Percentiles rank a stretch among this genome's conserved stretches.
Evolutionary conservation across 495 filamentous ascomycete genomes (phyloP).

Genomic region (Podospora comata): DNA sequence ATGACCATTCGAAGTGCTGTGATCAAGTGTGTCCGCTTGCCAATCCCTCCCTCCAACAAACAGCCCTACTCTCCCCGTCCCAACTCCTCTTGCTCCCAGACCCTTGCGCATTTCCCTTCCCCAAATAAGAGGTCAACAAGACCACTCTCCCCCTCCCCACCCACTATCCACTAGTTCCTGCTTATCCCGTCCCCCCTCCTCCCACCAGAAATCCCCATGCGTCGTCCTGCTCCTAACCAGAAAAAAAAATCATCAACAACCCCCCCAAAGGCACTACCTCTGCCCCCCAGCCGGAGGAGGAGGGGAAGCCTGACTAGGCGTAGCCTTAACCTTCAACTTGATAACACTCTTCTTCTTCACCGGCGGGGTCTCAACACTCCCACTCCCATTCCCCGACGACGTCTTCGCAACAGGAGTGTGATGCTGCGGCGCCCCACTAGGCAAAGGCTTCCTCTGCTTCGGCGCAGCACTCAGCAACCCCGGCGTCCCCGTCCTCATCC

Average conservation of each 20-base stretch:
- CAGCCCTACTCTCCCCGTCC: not conserved
- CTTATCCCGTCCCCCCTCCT: too few relatives aligned
- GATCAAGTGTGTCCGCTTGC: not conserved
- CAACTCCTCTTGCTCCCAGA: not conserved
- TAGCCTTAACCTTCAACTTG: not conserved
- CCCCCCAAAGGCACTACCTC: not conserved
- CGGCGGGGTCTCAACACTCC: not conserved
- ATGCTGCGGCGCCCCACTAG: constrained; percentile 10
- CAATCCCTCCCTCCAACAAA: not conserved
- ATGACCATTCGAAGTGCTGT: not conserved
- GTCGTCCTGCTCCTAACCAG: too few relatives aligned
- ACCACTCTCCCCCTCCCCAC: too few relatives aligned
- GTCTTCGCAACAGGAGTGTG: not conserved
- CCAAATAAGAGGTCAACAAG: too few relatives aligned
- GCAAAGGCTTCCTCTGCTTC: constrained; percentile 40
- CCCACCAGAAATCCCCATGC: too few relatives aligned
- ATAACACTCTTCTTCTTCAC: not conserved
- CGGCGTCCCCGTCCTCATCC: not conserved
- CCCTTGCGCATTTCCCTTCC: too few relatives aligned
- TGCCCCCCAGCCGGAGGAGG: not conserved
- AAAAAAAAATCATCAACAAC: not conserved
- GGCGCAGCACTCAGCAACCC: not conserved
- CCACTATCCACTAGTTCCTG: too few relatives aligned
- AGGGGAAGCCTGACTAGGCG: not conserved
- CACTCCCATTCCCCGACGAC: not conserved